A percentile compares a stretch with the other conserved stretches of the same genome.
Conservation (phyloP, 2,329 filamentous ascomycete genomes). For the Chrysoporthe puriensis region DNA sequence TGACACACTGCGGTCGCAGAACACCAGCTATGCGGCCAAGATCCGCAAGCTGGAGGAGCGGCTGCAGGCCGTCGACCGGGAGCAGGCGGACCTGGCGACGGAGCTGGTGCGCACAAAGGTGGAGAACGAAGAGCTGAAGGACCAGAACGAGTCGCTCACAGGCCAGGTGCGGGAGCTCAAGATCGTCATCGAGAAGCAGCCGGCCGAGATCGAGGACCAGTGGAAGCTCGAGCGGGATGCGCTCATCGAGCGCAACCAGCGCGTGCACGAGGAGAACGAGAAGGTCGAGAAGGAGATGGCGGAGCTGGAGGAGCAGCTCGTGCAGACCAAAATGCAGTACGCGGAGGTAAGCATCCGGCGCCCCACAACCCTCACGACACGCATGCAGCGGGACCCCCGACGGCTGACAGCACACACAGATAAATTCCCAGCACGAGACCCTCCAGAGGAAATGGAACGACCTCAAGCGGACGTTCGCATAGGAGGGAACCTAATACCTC, state of each 20-base stretch:
- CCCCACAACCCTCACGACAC: background rate
- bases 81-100: slow-evolving; percentile 88
- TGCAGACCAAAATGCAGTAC: slow-evolving; percentile 92
- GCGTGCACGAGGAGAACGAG: slow-evolving; percentile 92
- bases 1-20: slow-evolving; percentile 69
- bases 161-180: slow-evolving; percentile 85
- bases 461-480: slow-evolving; percentile 60
- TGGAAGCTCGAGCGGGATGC: slow-evolving; percentile 86
- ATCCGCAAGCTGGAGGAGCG: slow-evolving; percentile 87
- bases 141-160: slow-evolving; percentile 86
- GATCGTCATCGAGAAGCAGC: slow-evolving; percentile 86
- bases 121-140: slow-evolving; percentile 85
- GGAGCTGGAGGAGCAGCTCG: slow-evolving; percentile 90
- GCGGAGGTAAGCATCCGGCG: slow-evolving; percentile 75
- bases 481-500: background rate
- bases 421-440: slow-evolving; percentile 72
- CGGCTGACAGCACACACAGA: slow-evolving; percentile 48
- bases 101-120: slow-evolving; percentile 92
- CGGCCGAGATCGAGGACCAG: slow-evolving; percentile 80
- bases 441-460: slow-evolving; percentile 79
- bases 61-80: slow-evolving; percentile 83
- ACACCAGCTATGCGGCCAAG: slow-evolving; percentile 69
- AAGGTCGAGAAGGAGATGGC: slow-evolving; percentile 85
- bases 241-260: slow-evolving; percentile 88
- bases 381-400: background rate